Evolutionary conservation across 169 alveolate species (phyloP).

Genomic region (Fabrea salina): DNA sequence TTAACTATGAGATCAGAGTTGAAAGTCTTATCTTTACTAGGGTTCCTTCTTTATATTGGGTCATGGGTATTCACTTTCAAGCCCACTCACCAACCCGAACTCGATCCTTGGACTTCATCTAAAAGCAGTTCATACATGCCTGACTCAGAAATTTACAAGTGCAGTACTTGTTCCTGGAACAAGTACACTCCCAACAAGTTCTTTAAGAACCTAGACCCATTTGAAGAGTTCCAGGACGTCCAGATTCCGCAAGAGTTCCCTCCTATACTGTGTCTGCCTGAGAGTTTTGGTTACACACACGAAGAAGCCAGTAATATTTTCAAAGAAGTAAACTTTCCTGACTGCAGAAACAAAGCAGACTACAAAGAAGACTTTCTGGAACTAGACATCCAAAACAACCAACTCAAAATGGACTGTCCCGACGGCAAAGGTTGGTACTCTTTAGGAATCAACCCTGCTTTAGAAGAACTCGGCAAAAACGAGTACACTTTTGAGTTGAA

Average conservation of each 20-base stretch:
- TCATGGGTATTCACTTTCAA: too few relatives aligned
- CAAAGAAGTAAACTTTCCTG: not conserved
- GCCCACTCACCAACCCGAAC: too few relatives aligned
- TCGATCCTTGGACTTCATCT: too few relatives aligned
- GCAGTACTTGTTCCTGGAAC: conserved; percentile 22
- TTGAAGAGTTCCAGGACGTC: not conserved
- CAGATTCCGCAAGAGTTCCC: conserved; percentile 6
- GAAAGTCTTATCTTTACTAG: too few relatives aligned
- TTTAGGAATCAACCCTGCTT: not conserved
- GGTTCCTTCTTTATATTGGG: too few relatives aligned
- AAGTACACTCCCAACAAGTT: not conserved
- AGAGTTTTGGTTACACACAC: conserved; percentile 18
- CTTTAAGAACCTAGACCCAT: not conserved
- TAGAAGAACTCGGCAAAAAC: conserved; percentile 5
- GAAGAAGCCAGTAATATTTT: conserved; percentile 24
- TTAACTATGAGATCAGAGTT: too few relatives aligned
- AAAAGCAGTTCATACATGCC: too few relatives aligned
- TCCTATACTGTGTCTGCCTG: conserved; percentile 24
- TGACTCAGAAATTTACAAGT: too few relatives aligned
- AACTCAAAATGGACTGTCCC: conserved; percentile 5
- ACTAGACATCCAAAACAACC: not conserved
- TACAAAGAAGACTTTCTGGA: not conserved
- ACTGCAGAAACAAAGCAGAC: not conserved
- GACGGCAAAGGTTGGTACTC: not conserved
- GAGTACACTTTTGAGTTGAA: not conserved